Conservation (phyloP, 2,329 filamentous ascomycete species). For the Magnaporthiopsis rhizophila region DNA sequence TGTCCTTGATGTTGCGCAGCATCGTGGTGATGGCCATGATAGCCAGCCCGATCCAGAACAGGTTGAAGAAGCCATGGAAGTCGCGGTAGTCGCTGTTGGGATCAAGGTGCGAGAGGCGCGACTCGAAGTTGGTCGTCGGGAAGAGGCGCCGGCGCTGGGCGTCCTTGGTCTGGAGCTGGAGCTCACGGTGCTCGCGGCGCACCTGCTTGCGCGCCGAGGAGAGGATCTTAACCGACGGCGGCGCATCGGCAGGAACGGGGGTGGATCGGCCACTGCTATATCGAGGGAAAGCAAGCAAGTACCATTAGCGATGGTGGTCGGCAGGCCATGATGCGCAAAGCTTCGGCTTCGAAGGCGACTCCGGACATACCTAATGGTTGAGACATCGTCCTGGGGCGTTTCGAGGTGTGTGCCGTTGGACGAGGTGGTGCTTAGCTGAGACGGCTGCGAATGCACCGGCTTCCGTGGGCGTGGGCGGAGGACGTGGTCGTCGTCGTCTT, state of each 20-base stretch:
- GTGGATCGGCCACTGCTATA: constrained; percentile 66
- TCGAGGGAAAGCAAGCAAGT: constrained; percentile 5
- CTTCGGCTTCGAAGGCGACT: background rate
- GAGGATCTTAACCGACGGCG: constrained; percentile 81
- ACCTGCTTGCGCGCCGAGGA: constrained; percentile 78
- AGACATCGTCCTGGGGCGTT: constrained; percentile 22
- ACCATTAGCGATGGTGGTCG: constrained; percentile 9
- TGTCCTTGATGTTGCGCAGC: constrained; percentile 88
- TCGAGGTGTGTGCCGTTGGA: constrained; percentile 26
- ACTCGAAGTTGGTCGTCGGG: constrained; percentile 84
- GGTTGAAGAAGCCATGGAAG: constrained; percentile 93
- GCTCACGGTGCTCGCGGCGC: constrained; percentile 49
- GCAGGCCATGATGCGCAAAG: background rate
- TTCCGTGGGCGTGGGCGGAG: constrained; percentile 43
- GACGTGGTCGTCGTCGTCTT: constrained; percentile 30
- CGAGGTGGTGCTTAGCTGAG: constrained; percentile 31
- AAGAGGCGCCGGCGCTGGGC: constrained; percentile 72
- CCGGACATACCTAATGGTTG: constrained; percentile 11
- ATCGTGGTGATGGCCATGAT: constrained; percentile 97
- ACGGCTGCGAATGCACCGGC: constrained; percentile 38
- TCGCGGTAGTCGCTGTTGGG: constrained; percentile 82
- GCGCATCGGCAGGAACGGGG: constrained; percentile 79
- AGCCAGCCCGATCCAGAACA: constrained; percentile 95
- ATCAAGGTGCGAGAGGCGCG: constrained; percentile 92
- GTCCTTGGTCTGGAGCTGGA: constrained; percentile 2